Conservation (phyloP, 306 rosid genomes). For the Malus sylvestris region DNA sequence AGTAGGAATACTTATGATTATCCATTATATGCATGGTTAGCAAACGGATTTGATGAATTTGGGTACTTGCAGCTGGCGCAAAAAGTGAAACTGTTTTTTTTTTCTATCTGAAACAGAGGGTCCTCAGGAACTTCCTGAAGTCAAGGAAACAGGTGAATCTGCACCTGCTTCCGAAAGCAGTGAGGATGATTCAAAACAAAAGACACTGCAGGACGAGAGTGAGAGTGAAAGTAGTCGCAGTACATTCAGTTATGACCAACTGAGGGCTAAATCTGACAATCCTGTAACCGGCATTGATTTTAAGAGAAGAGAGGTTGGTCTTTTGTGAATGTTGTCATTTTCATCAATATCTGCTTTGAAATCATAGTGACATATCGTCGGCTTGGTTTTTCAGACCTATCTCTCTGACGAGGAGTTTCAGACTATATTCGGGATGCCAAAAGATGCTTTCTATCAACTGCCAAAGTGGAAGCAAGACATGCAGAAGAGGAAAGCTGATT, state of each 20-base stretch:
- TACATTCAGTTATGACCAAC: slow-evolving; percentile 71
- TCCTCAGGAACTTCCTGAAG: slow-evolving; percentile 51
- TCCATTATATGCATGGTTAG: neutral
- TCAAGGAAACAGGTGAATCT: slow-evolving; percentile 51
- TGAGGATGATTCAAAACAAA: slow-evolving; percentile 48
- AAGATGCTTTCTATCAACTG: slow-evolving; percentile 74
- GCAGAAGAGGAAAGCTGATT: slow-evolving; percentile 82
- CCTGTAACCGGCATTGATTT: slow-evolving; percentile 82
- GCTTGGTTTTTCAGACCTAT: slow-evolving; percentile 50
- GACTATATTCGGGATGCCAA: slow-evolving; percentile 56
- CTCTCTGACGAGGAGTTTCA: slow-evolving; percentile 78
- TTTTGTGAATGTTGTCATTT: neutral
- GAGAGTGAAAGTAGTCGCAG: slow-evolving; percentile 33
- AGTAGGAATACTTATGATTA: slow-evolving; percentile 2
- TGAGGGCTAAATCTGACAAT: slow-evolving; percentile 73
- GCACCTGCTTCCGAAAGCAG: slow-evolving; percentile 40
- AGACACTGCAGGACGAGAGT: slow-evolving; percentile 32
- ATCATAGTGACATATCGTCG: slow-evolving; percentile 9
- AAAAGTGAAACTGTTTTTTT: neutral
- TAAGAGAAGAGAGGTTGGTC: slow-evolving; percentile 82
- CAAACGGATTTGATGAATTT: slow-evolving; percentile 12
- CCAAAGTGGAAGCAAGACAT: slow-evolving; percentile 99
- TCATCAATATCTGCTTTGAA: neutral
- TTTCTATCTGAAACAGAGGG: slow-evolving; percentile 21
- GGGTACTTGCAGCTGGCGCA: neutral